Conservation (phyloP, 2,329 filamentous ascomycete species). For the Dichotomopilus funicola region DNA sequence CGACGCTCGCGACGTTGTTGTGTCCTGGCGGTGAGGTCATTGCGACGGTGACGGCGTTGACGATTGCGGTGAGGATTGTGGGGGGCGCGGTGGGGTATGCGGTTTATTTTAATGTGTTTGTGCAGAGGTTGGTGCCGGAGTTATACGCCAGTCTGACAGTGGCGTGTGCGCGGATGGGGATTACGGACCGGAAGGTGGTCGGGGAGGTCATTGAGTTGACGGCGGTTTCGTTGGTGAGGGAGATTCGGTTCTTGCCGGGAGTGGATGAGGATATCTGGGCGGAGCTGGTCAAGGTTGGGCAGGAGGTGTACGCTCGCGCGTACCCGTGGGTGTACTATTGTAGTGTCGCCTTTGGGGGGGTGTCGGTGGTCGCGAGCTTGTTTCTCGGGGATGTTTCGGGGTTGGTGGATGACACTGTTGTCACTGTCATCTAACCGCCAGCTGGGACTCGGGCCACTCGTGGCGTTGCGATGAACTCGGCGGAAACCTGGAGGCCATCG, state of each 20-base stretch:
- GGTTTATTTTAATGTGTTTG: conserved; percentile 51
- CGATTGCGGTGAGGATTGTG: conserved; percentile 61
- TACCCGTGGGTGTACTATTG: conserved; percentile 58
- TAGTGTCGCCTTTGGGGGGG: conserved; percentile 54
- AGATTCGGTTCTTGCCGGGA: conserved; percentile 48
- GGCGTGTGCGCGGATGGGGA: conserved; percentile 43
- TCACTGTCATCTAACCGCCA: conserved; percentile 27
- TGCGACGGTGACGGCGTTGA: conserved; percentile 61
- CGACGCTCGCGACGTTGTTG: conserved; percentile 63
- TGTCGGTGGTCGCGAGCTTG: conserved; percentile 50
- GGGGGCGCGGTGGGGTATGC: conserved; percentile 60
- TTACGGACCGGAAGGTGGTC: conserved; percentile 42
- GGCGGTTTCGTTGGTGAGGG: conserved; percentile 42
- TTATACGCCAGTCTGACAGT: conserved; percentile 44
- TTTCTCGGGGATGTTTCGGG: conserved; percentile 53
- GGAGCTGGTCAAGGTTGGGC: conserved; percentile 48
- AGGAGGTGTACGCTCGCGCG: conserved; percentile 49
- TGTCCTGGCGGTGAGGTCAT: conserved; percentile 61
- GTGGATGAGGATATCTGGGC: conserved; percentile 44
- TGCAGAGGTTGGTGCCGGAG: conserved; percentile 38
- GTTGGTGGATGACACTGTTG: conserved; percentile 54
- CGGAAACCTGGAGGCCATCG: too few relatives aligned
- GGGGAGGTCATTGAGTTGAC: conserved; percentile 47
- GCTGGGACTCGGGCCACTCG: too few relatives aligned
- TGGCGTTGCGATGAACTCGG: too few relatives aligned